phyloP scores from a whole-genome alignment of 306 rosid genomes.

The Senna siamea region DNA sequence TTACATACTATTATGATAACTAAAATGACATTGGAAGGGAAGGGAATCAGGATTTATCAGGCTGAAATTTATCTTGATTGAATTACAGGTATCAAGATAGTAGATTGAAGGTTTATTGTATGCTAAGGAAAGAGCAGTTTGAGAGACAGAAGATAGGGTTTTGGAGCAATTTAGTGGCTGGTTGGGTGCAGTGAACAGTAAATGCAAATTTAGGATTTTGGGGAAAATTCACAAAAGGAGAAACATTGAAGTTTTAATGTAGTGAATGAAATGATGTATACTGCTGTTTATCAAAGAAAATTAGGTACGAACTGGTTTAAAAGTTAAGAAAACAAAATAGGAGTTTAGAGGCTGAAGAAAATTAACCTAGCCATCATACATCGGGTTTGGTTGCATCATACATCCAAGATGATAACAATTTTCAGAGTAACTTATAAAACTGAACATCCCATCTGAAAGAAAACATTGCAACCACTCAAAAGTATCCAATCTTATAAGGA shows the following conservation, averaged over 20 bases:
- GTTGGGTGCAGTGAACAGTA: background rate
- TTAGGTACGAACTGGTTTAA: background rate
- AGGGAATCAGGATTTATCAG: slow-evolving; percentile 20
- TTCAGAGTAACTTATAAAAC: too few relatives aligned
- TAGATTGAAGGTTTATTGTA: background rate
- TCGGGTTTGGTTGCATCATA: too few relatives aligned
- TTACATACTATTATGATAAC: slow-evolving; percentile 6
- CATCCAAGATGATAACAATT: too few relatives aligned
- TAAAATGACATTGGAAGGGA: slow-evolving; percentile 19
- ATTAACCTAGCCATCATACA: too few relatives aligned
- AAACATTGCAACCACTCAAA: too few relatives aligned
- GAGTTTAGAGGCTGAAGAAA: slow-evolving; percentile 4
- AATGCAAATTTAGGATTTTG: slow-evolving; percentile 8
- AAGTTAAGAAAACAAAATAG: background rate
- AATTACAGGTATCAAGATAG: slow-evolving; percentile 9
- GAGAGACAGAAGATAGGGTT: background rate
- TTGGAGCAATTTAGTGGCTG: slow-evolving; percentile 5
- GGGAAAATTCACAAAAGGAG: background rate
- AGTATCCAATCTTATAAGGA: too few relatives aligned
- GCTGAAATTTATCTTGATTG: slow-evolving; percentile 16
- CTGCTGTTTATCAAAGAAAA: slow-evolving; percentile 5
- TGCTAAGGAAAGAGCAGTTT: slow-evolving; percentile 5
- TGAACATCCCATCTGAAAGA: too few relatives aligned
- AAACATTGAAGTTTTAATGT: background rate
- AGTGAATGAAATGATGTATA: background rate